A percentile compares a stretch with the other conserved stretches of the same genome.
Conservation (phyloP, 495 filamentous ascomycete species). For the Lindgomyces ingoldianus region DNA sequence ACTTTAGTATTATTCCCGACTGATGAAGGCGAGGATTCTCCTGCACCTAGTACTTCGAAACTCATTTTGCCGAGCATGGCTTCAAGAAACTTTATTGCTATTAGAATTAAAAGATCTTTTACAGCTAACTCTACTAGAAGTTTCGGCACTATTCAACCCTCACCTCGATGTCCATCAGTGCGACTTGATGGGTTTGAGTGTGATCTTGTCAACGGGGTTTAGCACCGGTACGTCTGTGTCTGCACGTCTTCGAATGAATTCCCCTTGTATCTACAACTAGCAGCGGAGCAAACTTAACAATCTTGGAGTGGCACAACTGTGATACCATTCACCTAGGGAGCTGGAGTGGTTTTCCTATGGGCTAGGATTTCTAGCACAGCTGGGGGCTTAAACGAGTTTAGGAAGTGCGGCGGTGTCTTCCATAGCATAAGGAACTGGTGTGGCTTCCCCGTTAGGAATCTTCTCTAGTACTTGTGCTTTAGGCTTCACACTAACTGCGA, state of each 20-base stretch:
- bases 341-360: not conserved
- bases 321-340: not conserved
- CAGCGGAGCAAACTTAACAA: too few species aligned
- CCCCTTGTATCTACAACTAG: not conserved
- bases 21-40: not conserved
- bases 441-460: not conserved
- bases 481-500: not conserved
- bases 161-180: too few species aligned
- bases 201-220: too few species aligned
- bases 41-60: not conserved
- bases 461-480: not conserved
- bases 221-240: too few species aligned
- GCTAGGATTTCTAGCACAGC: too few species aligned
- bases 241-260: not conserved
- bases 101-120: not conserved
- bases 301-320: too few species aligned
- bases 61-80: not conserved
- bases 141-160: not conserved
- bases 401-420: not conserved
- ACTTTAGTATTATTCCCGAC: not conserved
- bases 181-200: too few species aligned
- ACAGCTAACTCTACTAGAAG: not conserved
- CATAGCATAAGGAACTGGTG: not conserved
- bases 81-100: not conserved
- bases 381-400: conserved; percentile 1